These are phyloP conservation scores for Elymus sibiricus DNA, from an alignment of 176 grass and related monocot genomes.

Conservation along the genomic window DNA sequence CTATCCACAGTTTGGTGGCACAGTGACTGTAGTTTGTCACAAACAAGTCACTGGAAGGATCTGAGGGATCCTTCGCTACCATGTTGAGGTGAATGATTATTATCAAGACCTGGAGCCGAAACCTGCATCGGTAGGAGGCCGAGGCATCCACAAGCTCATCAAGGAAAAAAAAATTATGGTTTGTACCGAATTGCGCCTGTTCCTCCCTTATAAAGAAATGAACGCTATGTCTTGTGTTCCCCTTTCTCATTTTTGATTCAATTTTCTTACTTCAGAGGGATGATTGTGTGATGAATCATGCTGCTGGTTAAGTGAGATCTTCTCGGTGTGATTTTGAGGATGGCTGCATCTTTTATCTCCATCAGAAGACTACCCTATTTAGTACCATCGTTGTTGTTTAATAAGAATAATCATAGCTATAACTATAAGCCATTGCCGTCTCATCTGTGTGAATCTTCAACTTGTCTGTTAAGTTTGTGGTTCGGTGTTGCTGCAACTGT, in stretches of 20 bases:
- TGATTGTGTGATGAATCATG: constrained; percentile 17
- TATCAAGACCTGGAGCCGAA: constrained; percentile 15
- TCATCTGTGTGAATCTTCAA: not conserved
- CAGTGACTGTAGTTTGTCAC: constrained; percentile 29
- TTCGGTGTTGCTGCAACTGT: not conserved
- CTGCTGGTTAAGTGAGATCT: not conserved
- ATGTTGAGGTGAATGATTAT: constrained; percentile 15
- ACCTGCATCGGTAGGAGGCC: constrained; percentile 1
- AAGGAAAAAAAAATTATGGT: constrained; percentile 6
- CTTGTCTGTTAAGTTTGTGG: not conserved
- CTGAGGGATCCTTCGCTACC: constrained; percentile 30
- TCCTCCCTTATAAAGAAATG: not conserved
- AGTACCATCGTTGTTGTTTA: not conserved
- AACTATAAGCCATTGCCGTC: not conserved
- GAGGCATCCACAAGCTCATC: constrained; percentile 10
- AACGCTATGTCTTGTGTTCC: too few relatives aligned
- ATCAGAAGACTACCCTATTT: not conserved
- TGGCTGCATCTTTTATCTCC: not conserved
- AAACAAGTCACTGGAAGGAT: constrained; percentile 26
- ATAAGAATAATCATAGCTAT: not conserved
- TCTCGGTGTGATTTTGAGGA: not conserved
- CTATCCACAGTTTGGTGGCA: constrained; percentile 21
- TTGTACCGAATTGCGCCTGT: not conserved
- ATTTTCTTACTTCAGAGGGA: not conserved
- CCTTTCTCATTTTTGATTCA: not conserved